phyloP scores from a whole-genome alignment of 495 filamentous ascomycete genomes.

The Penicillium mononematosum region DNA sequence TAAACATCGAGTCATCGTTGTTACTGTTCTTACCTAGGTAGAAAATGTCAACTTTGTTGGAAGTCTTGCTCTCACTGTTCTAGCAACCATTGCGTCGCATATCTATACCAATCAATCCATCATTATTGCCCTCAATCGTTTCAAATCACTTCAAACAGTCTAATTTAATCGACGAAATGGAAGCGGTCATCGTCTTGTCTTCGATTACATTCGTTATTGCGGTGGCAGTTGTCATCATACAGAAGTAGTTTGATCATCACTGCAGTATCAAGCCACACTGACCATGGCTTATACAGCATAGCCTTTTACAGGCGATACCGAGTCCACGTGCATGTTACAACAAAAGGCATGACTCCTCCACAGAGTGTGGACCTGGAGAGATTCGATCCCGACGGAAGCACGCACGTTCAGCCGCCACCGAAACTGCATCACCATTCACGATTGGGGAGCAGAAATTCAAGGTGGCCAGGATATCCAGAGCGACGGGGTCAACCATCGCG shows the following conservation, averaged over 20 bases:
- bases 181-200: conserved; percentile 20
- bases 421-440: conserved; percentile 12
- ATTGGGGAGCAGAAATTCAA: conserved; percentile 7
- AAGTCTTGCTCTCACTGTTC: background rate
- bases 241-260: conserved; percentile 12
- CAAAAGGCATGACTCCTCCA: conserved; percentile 4
- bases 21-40: background rate
- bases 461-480: conserved; percentile 2
- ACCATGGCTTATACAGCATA: conserved; percentile 3
- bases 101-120: conserved; percentile 12
- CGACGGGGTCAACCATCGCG: conserved; percentile 3
- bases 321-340: conserved; percentile 19
- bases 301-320: conserved; percentile 21
- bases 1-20: background rate
- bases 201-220: conserved; percentile 19
- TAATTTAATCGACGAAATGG: conserved; percentile 1
- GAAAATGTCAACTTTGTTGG: background rate
- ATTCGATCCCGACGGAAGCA: background rate
- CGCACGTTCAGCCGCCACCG: conserved; percentile 2
- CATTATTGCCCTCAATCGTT: background rate
- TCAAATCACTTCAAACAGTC: background rate
- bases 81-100: background rate
- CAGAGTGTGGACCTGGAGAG: conserved; percentile 14
- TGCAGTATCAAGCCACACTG: background rate
- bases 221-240: conserved; percentile 12